phyloP scores from a whole-genome alignment of 257 asterid genomes.

The Ocimum tenuiflorum region DNA sequence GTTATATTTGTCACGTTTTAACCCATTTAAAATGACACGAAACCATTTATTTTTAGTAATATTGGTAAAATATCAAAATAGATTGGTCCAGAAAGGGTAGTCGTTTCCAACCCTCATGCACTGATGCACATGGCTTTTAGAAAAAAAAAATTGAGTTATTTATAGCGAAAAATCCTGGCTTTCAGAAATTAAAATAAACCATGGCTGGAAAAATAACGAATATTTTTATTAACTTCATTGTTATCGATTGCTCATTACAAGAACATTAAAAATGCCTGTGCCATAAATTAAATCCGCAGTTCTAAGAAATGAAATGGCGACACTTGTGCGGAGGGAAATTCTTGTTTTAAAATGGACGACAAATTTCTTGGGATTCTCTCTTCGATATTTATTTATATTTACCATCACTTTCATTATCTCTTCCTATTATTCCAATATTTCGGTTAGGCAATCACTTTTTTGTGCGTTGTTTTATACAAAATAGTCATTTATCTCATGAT shows the following conservation, averaged over 20 bases:
- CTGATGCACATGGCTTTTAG: background rate
- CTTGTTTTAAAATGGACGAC: background rate
- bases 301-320: background rate
- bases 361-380: background rate
- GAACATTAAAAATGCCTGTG: too few species aligned
- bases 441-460: too few species aligned
- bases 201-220: too few species aligned
- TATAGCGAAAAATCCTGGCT: too few species aligned
- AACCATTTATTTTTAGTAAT: background rate
- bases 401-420: slow-evolving; percentile 15
- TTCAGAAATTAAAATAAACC: too few species aligned
- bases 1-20: background rate
- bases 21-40: background rate
- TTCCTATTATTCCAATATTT: too few species aligned
- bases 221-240: background rate
- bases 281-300: too few species aligned
- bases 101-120: too few species aligned
- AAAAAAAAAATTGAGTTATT: too few species aligned
- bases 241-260: too few species aligned
- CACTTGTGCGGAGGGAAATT: slow-evolving; percentile 21
- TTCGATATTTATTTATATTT: background rate
- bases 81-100: background rate
- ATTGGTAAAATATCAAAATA: too few species aligned
- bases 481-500: background rate
- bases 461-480: too few species aligned